Conservation (phyloP, 768 basidiomycete species). For the Leccinellum albellum region DNA sequence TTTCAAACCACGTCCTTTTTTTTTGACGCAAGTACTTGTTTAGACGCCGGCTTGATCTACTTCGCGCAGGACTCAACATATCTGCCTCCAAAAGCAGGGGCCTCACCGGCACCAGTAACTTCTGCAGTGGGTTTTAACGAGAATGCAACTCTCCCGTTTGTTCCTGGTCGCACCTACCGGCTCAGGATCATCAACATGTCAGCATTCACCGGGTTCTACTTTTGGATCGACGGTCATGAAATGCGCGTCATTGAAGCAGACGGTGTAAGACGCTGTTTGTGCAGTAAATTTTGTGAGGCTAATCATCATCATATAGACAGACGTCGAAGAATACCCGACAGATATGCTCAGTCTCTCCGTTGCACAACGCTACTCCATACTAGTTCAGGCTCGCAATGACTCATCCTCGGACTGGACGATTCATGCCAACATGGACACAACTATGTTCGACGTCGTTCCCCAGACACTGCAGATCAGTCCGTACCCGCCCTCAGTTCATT, state of each 20-base stretch:
- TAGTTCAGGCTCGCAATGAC: constrained; percentile 88
- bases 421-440: constrained; percentile 85
- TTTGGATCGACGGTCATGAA: constrained; percentile 87
- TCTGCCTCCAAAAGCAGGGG: constrained; percentile 53
- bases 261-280: constrained; percentile 46
- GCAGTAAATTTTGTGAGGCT: not conserved
- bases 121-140: constrained; percentile 78
- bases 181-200: constrained; percentile 84
- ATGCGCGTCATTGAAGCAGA: constrained; percentile 85
- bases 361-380: constrained; percentile 90
- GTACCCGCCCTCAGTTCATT: constrained; percentile 24
- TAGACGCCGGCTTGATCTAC: constrained; percentile 81
- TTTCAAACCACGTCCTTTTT: not conserved
- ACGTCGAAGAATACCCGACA: constrained; percentile 68
- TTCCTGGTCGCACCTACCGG: constrained; percentile 84
- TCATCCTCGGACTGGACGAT: constrained; percentile 82
- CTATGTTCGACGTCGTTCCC: constrained; percentile 87
- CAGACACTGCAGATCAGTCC: constrained; percentile 67
- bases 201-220: constrained; percentile 71
- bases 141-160: constrained; percentile 79
- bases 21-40: not conserved
- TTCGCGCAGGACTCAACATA: constrained; percentile 75
- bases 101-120: constrained; percentile 42
- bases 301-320: constrained; percentile 45
- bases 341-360: constrained; percentile 73